Evolutionary conservation across 139 green algal species (phyloP).

Genomic region (Klebsormidium nitens): DNA sequence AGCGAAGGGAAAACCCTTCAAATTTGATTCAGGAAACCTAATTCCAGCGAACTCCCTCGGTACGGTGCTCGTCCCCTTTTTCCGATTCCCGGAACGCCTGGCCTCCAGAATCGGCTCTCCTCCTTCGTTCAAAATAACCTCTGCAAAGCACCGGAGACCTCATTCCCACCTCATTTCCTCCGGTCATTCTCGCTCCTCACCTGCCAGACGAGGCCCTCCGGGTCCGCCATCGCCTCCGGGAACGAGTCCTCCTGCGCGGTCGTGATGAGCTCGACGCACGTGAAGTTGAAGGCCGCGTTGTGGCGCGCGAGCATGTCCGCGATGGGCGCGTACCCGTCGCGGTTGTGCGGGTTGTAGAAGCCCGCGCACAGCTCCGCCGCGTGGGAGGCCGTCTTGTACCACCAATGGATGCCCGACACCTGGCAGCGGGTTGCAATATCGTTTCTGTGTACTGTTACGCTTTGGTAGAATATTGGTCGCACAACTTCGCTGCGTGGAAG

Average conservation of each 20-base stretch:
- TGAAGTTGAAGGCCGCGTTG: constrained; percentile 73
- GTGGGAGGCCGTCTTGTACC: constrained; percentile 85
- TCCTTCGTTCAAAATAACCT: background rate
- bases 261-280: constrained; percentile 95
- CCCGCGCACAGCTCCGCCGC: constrained; percentile 90
- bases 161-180: too few species aligned
- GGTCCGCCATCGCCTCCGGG: constrained; percentile 73
- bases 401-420: constrained; percentile 95
- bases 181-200: constrained; percentile 53
- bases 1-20: too few species aligned
- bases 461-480: too few species aligned
- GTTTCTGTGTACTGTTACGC: too few species aligned
- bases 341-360: constrained; percentile 76
- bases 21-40: too few species aligned
- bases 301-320: constrained; percentile 45
- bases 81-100: too few species aligned
- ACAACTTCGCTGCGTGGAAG: constrained; percentile 87
- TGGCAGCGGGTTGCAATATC: too few species aligned
- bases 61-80: too few species aligned
- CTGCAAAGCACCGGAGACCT: constrained; percentile 2
- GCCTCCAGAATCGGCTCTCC: background rate
- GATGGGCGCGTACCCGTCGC: constrained; percentile 54
- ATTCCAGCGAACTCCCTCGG: too few species aligned
- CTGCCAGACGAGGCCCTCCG: constrained; percentile 64
- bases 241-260: constrained; percentile 92